Percentiles rank a stretch among this genome's conserved stretches.
phyloP scores from a whole-genome alignment of 2,329 filamentous ascomycete genomes.

The Pseudogymnoascus verrucosus region DNA sequence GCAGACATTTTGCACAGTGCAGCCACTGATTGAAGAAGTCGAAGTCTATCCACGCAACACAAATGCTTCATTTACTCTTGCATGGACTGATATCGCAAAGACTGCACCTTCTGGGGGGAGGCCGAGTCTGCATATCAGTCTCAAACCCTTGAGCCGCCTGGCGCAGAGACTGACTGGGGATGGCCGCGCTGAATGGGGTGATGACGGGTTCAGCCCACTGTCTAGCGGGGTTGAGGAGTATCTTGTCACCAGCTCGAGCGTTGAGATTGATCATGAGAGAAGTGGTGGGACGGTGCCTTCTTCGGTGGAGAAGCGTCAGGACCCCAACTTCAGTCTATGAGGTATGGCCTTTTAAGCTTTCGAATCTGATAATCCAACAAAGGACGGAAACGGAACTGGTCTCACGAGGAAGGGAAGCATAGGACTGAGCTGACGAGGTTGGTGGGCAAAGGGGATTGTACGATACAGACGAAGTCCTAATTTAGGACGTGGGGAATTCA shows the following conservation, averaged over 20 bases:
- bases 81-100: background rate
- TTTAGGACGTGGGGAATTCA: no score
- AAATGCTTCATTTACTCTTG: background rate
- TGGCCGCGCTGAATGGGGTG: background rate
- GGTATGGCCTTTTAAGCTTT: background rate
- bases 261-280: background rate
- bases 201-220: background rate
- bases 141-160: background rate
- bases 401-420: no score
- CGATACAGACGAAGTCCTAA: no score
- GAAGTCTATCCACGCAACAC: background rate
- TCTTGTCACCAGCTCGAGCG: background rate
- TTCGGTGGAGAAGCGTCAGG: background rate
- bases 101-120: background rate
- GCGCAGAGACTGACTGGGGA: background rate
- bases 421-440: no score
- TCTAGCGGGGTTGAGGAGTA: background rate
- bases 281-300: background rate
- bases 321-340: background rate
- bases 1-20: background rate
- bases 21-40: background rate
- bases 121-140: background rate
- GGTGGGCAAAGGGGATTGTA: no score
- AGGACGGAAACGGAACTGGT: no score
- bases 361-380: no score